A percentile compares a stretch with the other conserved stretches of the same genome.
Conservation (phyloP, 371 early-diverging fungal genomes). For the Scutellospora calospora region DNA sequence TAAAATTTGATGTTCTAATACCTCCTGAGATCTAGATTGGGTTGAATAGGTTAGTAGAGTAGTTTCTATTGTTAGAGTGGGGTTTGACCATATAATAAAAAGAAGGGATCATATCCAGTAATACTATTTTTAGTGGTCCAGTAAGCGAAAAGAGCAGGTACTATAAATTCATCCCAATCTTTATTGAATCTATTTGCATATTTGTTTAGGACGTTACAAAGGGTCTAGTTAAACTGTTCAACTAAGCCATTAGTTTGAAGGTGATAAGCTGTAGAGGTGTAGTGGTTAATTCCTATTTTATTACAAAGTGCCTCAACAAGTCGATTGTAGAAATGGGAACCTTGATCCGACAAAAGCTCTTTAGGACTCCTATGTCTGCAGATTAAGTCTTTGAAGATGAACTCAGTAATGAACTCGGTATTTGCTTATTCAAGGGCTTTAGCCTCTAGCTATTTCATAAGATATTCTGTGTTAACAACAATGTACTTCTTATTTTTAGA, state of each 20-base stretch:
- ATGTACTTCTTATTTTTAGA: slow-evolving; percentile 50
- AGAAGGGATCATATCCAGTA: not conserved
- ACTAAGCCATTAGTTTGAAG: slow-evolving; percentile 67
- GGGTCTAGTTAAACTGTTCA: slow-evolving; percentile 56
- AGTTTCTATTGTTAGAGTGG: not conserved
- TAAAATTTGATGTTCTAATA: no score
- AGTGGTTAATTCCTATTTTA: not conserved
- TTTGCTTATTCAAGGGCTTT: slow-evolving; percentile 45
- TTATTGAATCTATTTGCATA: slow-evolving; percentile 55
- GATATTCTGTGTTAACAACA: slow-evolving; percentile 51
- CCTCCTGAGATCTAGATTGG: no score
- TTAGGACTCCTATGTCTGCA: not conserved
- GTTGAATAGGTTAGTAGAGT: not conserved
- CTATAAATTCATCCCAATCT: slow-evolving; percentile 41
- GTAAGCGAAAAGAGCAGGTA: slow-evolving; percentile 42
- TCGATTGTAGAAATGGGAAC: no score
- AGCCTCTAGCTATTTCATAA: slow-evolving; percentile 54
- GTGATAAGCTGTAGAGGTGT: slow-evolving; percentile 45
- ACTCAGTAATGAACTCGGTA: slow-evolving; percentile 40
- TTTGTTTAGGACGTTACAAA: slow-evolving; percentile 60
- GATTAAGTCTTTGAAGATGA: not conserved
- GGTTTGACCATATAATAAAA: not conserved
- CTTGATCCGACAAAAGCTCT: no score
- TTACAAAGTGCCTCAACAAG: not conserved
- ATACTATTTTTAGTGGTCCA: slow-evolving; percentile 50